Evolutionary conservation across 768 basidiomycete genomes (phyloP).

Genomic region (Tylopilus plumbeoviolaceoides): DNA sequence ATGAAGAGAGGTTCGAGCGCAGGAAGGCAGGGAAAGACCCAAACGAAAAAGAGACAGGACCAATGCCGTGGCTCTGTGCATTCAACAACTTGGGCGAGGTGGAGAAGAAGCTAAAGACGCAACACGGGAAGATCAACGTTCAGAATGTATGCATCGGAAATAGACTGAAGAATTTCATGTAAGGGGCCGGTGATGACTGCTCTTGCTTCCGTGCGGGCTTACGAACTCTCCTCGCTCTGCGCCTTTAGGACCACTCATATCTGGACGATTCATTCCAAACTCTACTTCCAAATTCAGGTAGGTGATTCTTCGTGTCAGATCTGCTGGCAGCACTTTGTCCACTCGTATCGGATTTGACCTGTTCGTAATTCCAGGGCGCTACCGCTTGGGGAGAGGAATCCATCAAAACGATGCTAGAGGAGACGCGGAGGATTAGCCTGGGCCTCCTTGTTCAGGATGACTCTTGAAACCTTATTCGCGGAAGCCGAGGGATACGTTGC

Average conservation of each 20-base stretch:
- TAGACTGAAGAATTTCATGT: conserved; percentile 11
- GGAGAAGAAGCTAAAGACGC: conserved; percentile 8
- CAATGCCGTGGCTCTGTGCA: background rate
- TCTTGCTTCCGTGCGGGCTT: background rate
- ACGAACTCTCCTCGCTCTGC: background rate
- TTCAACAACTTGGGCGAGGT: conserved; percentile 15
- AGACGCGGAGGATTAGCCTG: conserved; percentile 16
- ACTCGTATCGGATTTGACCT: too few relatives aligned
- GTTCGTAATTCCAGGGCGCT: conserved; percentile 9
- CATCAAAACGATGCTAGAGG: conserved; percentile 12
- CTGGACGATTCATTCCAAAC: conserved; percentile 18
- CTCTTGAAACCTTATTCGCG: background rate
- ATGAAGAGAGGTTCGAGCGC: too few relatives aligned
- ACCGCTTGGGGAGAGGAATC: conserved; percentile 20
- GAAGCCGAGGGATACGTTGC: background rate
- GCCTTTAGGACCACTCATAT: conserved; percentile 9
- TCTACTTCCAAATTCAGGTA: conserved; percentile 14
- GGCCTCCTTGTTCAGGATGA: conserved; percentile 10
- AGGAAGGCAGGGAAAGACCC: too few relatives aligned
- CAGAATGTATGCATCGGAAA: conserved; percentile 5
- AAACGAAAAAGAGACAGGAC: background rate
- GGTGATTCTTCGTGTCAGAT: background rate
- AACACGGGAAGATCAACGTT: conserved; percentile 4
- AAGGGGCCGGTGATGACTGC: background rate
- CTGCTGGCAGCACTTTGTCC: too few relatives aligned